phyloP scores from a whole-genome alignment of 441 rosid species.

The Lepidium campestre region DNA sequence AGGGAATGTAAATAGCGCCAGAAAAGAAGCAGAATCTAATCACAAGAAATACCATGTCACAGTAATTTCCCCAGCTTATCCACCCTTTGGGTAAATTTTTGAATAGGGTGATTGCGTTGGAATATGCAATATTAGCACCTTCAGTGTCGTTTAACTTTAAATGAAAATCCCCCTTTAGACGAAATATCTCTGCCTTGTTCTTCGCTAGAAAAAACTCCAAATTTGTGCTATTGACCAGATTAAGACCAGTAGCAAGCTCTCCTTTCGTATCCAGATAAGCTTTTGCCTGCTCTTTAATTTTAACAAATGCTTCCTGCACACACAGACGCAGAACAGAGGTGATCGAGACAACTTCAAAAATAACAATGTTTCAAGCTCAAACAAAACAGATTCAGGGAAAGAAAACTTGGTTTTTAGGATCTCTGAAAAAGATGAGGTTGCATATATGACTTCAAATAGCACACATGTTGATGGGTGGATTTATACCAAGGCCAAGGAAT shows the following conservation, averaged over 20 bases:
- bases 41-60: constrained; percentile 69
- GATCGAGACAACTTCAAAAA: constrained; percentile 4
- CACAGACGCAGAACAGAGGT: constrained; percentile 23
- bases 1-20: constrained; percentile 8
- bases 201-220: constrained; percentile 84
- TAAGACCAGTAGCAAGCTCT: constrained; percentile 80
- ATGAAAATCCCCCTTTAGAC: constrained; percentile 85
- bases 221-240: constrained; percentile 83
- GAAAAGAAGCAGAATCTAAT: constrained; percentile 8
- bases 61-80: constrained; percentile 99
- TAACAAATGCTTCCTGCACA: constrained; percentile 94
- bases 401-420: not conserved
- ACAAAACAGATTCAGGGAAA: not conserved
- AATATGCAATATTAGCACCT: constrained; percentile 80
- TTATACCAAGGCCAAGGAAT: not conserved
- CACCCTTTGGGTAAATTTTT: constrained; percentile 96
- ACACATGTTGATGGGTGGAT: not conserved
- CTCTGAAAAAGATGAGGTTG: constrained; percentile 2
- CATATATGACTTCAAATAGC: constrained; percentile 9
- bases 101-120: constrained; percentile 81
- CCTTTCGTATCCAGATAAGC: constrained; percentile 86
- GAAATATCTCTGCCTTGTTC: constrained; percentile 84
- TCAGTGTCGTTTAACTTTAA: constrained; percentile 76
- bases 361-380: not conserved
- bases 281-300: constrained; percentile 96